These are phyloP conservation scores for Zopfochytrium polystomum DNA, from an alignment of 371 early-diverging fungal species.

Conservation along the genomic window DNA sequence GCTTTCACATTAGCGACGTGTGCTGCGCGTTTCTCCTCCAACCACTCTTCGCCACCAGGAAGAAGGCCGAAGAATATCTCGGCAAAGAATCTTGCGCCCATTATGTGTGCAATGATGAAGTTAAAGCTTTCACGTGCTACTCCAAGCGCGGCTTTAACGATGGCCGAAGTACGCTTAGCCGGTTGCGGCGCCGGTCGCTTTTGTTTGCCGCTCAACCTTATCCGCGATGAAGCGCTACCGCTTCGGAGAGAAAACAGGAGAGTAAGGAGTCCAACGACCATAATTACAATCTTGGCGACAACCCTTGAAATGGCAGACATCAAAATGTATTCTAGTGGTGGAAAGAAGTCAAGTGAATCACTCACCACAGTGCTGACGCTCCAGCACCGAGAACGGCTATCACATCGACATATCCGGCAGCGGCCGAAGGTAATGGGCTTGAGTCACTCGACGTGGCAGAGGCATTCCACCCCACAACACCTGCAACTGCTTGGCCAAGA, in stretches of 20 bases:
- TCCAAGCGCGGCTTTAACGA: neutral
- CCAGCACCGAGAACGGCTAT: neutral
- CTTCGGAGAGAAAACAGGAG: too few relatives aligned
- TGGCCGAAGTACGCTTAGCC: too few relatives aligned
- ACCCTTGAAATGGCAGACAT: too few relatives aligned
- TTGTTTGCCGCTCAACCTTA: too few relatives aligned
- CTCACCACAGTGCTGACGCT: neutral
- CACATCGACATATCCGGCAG: conserved; percentile 6
- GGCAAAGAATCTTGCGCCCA: neutral
- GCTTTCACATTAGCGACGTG: neutral
- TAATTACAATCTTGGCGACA: too few relatives aligned
- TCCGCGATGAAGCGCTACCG: too few relatives aligned
- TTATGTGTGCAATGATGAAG: neutral
- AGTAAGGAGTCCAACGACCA: too few relatives aligned
- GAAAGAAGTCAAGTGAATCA: too few relatives aligned
- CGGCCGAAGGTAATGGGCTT: neutral
- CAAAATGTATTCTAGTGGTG: too few relatives aligned
- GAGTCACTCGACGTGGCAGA: neutral
- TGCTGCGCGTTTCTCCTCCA: neutral
- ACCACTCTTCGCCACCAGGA: neutral
- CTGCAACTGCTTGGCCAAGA: neutral
- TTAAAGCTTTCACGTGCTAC: neutral
- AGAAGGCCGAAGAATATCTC: neutral
- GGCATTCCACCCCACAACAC: neutral
- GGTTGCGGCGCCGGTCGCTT: too few relatives aligned